Base-by-base conservation (phyloP, 2,329 filamentous ascomycete genomes). In the Fusarium sp. region DNA sequence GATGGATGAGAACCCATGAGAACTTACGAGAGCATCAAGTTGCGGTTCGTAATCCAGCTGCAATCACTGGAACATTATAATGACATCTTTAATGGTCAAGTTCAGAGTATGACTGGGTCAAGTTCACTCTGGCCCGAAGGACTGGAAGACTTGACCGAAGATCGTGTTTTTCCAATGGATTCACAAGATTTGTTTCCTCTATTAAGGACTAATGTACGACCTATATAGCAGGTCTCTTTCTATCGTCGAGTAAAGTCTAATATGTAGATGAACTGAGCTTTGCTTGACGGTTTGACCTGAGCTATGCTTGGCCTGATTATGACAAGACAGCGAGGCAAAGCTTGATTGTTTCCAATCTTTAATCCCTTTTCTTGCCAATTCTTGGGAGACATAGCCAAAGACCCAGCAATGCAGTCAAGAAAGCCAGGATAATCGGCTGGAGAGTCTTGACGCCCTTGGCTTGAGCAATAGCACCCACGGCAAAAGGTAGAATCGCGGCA, bases 401-500 rank as follows among this genome's bases (percentile, higher is more conserved):
- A 1, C 80, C 62, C 3, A 86, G 71, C 66, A 87, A 82, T 6
- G 81, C 78, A 5, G 72, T 85, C 47, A 90, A 74, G 28, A 90
- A 73, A 0, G 83, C 85, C n/a, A 90, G 80, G 13, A 89, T 83
- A 32, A 90, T 84, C 0, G 89, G 88, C 72, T 91, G 88, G 42
- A 91, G 76, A 9, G 87, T 87, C 72, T 85, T 81, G 5, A 91
- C 88, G 1, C 89, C 88, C 69, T 83, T 86, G 2, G 82, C 82
- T 74, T 88, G 85, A 4, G 92, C 91, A 75, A 94, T 87, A 3
- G 90, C 90, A 9, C 92, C 92, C 0, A 93, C 90, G 0, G 88
- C 87, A 84, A 94, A 84, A 65, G 92, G 85, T 82, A 93, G 74
- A n/a, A 91, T 78, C 0, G 92, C 91, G 1, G 91, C 93, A 2